Evolutionary conservation across 2,329 filamentous ascomycete genomes (phyloP).

Genomic region (Apiospora sp.): DNA sequence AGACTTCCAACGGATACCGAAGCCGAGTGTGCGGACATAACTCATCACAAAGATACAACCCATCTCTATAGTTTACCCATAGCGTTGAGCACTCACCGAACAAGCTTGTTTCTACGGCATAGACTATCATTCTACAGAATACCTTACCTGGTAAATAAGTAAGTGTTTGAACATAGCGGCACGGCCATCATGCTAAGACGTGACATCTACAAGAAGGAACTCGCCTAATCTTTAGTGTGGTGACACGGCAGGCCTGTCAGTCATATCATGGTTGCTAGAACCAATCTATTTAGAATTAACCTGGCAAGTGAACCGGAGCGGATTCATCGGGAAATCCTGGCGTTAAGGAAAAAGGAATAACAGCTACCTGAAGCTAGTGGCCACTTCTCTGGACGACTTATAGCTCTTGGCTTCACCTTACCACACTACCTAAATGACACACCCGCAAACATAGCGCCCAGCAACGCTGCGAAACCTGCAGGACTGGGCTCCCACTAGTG

Average conservation of each 20-base stretch:
- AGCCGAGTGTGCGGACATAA: neutral
- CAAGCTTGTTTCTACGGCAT: neutral
- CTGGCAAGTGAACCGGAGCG: neutral
- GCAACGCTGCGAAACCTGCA: neutral
- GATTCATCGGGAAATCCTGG: neutral
- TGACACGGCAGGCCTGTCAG: constrained; percentile 17
- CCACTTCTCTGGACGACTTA: neutral
- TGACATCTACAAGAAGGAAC: neutral
- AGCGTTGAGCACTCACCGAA: neutral
- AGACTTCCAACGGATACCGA: neutral
- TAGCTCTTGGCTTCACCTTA: neutral
- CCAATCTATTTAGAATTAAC: constrained; percentile 13
- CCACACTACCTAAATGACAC: neutral
- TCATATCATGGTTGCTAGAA: constrained; percentile 4
- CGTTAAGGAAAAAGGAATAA: neutral
- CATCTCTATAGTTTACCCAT: neutral
- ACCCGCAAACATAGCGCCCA: neutral
- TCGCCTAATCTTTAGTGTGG: constrained; percentile 17
- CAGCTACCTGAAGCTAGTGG: neutral
- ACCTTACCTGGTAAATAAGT: neutral
- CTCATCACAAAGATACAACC: neutral
- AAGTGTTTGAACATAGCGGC: neutral
- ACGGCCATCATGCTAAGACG: neutral
- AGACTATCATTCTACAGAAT: neutral
- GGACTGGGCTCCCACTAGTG: constrained; percentile 10